Conservation (phyloP, 1,139 yeast species). For the Hyphopichia buzzinii region DNA sequence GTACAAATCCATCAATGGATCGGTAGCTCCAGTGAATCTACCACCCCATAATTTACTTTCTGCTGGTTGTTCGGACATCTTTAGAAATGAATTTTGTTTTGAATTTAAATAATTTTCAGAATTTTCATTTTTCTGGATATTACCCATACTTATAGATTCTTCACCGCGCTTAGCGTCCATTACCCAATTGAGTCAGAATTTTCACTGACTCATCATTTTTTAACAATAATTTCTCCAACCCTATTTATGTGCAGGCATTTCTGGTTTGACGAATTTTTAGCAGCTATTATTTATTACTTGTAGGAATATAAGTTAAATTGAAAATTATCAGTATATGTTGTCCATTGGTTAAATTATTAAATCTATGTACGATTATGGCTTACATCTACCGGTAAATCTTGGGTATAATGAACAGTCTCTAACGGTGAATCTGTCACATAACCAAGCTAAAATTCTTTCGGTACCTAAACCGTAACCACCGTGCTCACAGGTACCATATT, state of each 20-base stretch:
- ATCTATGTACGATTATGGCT: too few relatives aligned
- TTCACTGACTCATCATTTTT: neutral
- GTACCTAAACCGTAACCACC: conserved; percentile 99
- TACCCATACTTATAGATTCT: conserved; percentile 2
- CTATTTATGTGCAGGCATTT: neutral
- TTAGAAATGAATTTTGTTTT: conserved; percentile 1
- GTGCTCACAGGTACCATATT: conserved; percentile 96
- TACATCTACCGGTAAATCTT: conserved; percentile 96
- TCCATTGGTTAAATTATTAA: neutral
- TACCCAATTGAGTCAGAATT: neutral
- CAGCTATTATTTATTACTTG: too few relatives aligned
- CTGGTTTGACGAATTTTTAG: too few relatives aligned
- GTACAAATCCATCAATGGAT: conserved; percentile 94
- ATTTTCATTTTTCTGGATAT: conserved; percentile 1
- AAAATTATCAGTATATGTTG: neutral
- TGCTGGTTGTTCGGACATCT: conserved; percentile 39
- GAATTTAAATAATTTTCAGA: neutral
- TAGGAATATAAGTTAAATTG: too few relatives aligned
- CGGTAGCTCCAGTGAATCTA: conserved; percentile 94
- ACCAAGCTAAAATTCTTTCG: conserved; percentile 97
- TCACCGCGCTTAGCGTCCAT: conserved; percentile 33
- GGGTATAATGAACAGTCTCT: conserved; percentile 98
- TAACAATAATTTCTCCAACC: neutral
- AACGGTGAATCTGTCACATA: conserved; percentile 95
- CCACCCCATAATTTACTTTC: conserved; percentile 94